Percentiles rank a stretch among this genome's conserved stretches.
Conservation (phyloP, 2,329 filamentous ascomycete genomes). For the Penicillium sp. region DNA sequence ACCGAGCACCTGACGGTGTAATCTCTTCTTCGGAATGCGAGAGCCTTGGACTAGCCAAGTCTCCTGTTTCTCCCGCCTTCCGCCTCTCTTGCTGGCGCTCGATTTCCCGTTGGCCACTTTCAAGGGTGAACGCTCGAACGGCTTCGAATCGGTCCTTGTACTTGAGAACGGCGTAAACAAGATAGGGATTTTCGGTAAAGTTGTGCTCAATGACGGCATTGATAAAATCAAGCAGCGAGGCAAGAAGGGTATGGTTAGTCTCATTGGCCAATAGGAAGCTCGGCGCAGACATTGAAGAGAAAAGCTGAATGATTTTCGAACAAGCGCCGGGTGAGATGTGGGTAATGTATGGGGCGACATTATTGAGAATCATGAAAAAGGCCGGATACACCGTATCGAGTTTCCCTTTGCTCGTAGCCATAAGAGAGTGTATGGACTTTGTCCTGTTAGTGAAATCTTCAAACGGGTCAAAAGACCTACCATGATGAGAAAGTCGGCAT, state of each 20-base stretch:
- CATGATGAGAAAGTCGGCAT: conserved; percentile 89
- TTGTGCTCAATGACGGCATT: conserved; percentile 88
- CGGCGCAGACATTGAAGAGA: conserved; percentile 86
- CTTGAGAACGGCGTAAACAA: conserved; percentile 72
- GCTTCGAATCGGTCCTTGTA: conserved; percentile 80
- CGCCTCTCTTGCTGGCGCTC: conserved; percentile 67
- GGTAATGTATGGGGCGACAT: conserved; percentile 79
- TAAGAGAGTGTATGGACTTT: conserved; percentile 83
- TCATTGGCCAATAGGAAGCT: conserved; percentile 91
- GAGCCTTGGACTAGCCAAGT: conserved; percentile 32
- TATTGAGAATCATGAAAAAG: conserved; percentile 85
- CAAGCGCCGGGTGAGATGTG: conserved; percentile 68
- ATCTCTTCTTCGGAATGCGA: conserved; percentile 40
- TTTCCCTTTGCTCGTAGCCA: conserved; percentile 84
- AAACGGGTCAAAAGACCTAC: conserved; percentile 38
- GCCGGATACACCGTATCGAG: conserved; percentile 89
- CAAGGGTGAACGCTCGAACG: conserved; percentile 78
- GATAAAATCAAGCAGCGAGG: conserved; percentile 78
- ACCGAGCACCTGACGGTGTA: conserved; percentile 47
- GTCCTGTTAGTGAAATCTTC: conserved; percentile 22
- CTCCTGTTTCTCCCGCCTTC: conserved; percentile 52
- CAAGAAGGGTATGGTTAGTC: conserved; percentile 74
- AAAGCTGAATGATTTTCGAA: conserved; percentile 78
- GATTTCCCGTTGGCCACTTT: conserved; percentile 86
- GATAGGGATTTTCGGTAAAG: conserved; percentile 70